Percentiles rank a stretch among this genome's conserved stretches.
Evolutionary conservation across 2,329 filamentous ascomycete species (phyloP).

Genomic region (Apiospora pterosperma): DNA sequence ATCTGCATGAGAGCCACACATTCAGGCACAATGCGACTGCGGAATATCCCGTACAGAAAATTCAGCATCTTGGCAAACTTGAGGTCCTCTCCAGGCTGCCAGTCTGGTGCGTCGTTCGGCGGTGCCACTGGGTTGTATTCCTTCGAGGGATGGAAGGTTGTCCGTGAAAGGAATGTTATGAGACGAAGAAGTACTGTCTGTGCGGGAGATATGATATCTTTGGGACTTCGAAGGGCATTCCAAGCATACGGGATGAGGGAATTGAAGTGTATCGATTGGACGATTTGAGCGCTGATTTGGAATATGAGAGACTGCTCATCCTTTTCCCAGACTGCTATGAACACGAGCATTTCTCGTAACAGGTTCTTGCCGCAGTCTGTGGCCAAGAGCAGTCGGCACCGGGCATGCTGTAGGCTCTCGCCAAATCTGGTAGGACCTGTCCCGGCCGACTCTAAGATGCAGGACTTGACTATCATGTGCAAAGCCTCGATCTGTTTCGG

Average conservation of each 20-base stretch:
- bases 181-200: constrained; percentile 91
- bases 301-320: constrained; percentile 92
- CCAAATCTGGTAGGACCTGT: constrained; percentile 63
- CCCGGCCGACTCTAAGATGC: constrained; percentile 79
- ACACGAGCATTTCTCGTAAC: constrained; percentile 85
- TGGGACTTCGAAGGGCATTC: constrained; percentile 85
- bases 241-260: constrained; percentile 89
- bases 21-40: constrained; percentile 88
- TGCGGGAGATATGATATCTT: constrained; percentile 93
- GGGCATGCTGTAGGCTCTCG: constrained; percentile 84
- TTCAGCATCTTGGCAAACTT: constrained; percentile 66
- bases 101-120: constrained; percentile 15
- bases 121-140: constrained; percentile 27
- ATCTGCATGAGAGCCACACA: constrained; percentile 92
- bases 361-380: constrained; percentile 89
- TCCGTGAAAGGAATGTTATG: constrained; percentile 83
- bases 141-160: constrained; percentile 38
- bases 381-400: constrained; percentile 85
- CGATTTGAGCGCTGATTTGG: constrained; percentile 93
- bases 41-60: constrained; percentile 90
- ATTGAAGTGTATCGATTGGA: constrained; percentile 87
- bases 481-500: constrained; percentile 94
- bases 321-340: constrained; percentile 96
- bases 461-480: constrained; percentile 96
- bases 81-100: constrained; percentile 44